phyloP scores from a whole-genome alignment of 352 stramenopile genomes.

The Globisporangium iwayamae region DNA sequence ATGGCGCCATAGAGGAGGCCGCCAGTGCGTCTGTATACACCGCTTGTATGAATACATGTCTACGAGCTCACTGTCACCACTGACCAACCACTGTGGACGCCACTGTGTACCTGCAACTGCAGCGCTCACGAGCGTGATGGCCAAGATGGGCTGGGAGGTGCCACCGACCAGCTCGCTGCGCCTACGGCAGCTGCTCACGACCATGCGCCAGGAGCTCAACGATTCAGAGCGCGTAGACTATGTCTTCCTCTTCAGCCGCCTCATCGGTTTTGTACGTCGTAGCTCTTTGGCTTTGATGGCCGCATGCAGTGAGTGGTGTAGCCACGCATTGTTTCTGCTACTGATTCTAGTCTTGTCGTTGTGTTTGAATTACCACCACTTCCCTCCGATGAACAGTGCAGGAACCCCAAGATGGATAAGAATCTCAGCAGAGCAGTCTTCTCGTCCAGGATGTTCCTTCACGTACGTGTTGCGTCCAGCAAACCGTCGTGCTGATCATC shows the following conservation, averaged over 20 bases:
- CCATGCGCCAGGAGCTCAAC: conserved; percentile 46
- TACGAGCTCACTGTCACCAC: neutral
- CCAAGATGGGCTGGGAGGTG: conserved; percentile 40
- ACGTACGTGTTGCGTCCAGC: conserved; percentile 29
- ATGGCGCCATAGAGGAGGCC: conserved; percentile 36
- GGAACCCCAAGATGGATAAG: conserved; percentile 25
- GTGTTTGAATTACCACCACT: neutral
- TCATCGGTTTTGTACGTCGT: conserved; percentile 25
- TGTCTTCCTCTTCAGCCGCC: conserved; percentile 59
- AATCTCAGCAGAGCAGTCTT: conserved; percentile 39
- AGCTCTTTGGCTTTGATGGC: neutral
- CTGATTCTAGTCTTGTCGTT: neutral
- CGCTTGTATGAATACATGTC: neutral
- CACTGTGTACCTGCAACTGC: neutral
- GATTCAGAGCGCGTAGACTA: conserved; percentile 29
- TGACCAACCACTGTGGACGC: neutral
- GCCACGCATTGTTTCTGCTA: neutral
- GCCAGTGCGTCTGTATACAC: conserved; percentile 22
- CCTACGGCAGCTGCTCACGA: conserved; percentile 46
- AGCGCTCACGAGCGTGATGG: conserved; percentile 43
- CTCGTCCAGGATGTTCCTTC: conserved; percentile 52
- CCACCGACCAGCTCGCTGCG: conserved; percentile 42
- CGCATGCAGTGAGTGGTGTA: no score
- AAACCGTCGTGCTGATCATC: neutral
- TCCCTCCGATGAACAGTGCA: conserved; percentile 16